phyloP scores from a whole-genome alignment of 192 early-diverging fungal genomes.

The Haplosporangium gracile region DNA sequence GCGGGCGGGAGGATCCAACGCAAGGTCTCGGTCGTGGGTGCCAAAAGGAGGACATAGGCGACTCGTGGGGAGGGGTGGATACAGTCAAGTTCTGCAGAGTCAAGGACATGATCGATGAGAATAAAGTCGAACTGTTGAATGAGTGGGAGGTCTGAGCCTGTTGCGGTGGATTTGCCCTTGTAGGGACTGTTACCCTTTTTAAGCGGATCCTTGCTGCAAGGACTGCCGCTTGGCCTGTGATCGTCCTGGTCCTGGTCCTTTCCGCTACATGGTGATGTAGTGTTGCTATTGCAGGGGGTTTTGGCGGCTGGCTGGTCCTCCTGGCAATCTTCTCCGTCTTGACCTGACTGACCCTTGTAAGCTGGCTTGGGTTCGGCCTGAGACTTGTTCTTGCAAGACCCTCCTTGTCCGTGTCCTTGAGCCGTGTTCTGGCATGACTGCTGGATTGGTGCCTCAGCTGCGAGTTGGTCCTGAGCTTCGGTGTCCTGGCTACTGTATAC shows the following conservation, averaged over 20 bases:
- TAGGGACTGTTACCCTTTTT: background rate
- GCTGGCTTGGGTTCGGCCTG: background rate
- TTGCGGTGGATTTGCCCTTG: background rate
- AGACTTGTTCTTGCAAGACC: background rate
- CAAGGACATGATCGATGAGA: slow-evolving; percentile 49
- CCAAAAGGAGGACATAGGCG: slow-evolving; percentile 41
- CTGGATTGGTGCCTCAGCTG: too few relatives aligned
- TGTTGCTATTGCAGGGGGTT: background rate
- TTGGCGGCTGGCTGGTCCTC: background rate
- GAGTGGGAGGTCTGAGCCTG: background rate
- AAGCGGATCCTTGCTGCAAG: background rate
- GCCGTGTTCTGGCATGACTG: too few relatives aligned
- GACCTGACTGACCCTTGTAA: background rate
- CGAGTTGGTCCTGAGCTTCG: too few relatives aligned
- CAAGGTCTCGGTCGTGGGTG: slow-evolving; percentile 50
- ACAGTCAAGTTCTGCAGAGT: slow-evolving; percentile 41
- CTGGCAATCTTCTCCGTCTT: background rate
- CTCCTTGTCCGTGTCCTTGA: background rate
- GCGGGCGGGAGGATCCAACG: slow-evolving; percentile 51
- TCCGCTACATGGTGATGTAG: background rate
- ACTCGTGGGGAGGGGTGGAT: slow-evolving; percentile 42
- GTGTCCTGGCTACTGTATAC: background rate
- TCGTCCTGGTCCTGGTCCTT: background rate
- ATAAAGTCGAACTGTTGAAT: slow-evolving; percentile 49
- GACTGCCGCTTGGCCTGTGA: background rate